Percentiles rank a stretch among this genome's conserved stretches.
phyloP scores from a whole-genome alignment of 805 yeast species.

The Danielia oregonensis region DNA sequence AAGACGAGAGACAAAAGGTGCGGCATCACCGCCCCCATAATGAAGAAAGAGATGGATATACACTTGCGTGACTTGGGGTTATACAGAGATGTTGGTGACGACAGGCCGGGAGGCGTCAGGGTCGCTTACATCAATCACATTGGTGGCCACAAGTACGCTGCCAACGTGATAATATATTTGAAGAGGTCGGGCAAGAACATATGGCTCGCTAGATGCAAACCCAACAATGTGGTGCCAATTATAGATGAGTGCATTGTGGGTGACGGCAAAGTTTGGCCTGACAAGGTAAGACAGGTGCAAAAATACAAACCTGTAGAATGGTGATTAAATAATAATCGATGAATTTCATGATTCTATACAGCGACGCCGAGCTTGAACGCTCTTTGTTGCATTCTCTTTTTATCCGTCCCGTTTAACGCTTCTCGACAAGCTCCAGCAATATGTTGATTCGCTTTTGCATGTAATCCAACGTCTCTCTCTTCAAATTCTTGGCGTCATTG shows the following conservation, averaged over 20 bases:
- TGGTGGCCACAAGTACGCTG: constrained; percentile 95
- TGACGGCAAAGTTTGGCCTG: constrained; percentile 69
- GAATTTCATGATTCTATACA: no score
- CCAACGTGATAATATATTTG: constrained; percentile 77
- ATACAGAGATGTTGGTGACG: constrained; percentile 74
- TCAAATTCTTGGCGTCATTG: constrained; percentile 31
- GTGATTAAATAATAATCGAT: no score
- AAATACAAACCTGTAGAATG: constrained; percentile 52
- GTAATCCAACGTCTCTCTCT: constrained; percentile 45
- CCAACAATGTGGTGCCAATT: constrained; percentile 68
- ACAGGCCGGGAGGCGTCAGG: constrained; percentile 67
- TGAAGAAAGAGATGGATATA: constrained; percentile 74
- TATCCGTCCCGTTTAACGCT: no score
- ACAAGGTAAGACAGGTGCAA: constrained; percentile 58
- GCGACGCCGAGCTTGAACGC: no score
- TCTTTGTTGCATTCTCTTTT: no score
- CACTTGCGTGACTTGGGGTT: constrained; percentile 68
- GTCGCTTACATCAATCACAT: constrained; percentile 79
- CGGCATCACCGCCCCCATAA: constrained; percentile 88
- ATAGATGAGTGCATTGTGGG: constrained; percentile 71
- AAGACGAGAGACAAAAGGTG: constrained; percentile 88
- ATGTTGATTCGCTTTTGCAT: constrained; percentile 51
- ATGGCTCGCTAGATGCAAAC: constrained; percentile 86
- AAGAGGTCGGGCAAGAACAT: constrained; percentile 64
- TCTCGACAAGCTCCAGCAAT: constrained; percentile 23